Evolutionary conservation across 768 basidiomycete genomes (phyloP), one percentile per base, ranked within the genome.

Genomic region (Auriscalpium vulgare): DNA sequence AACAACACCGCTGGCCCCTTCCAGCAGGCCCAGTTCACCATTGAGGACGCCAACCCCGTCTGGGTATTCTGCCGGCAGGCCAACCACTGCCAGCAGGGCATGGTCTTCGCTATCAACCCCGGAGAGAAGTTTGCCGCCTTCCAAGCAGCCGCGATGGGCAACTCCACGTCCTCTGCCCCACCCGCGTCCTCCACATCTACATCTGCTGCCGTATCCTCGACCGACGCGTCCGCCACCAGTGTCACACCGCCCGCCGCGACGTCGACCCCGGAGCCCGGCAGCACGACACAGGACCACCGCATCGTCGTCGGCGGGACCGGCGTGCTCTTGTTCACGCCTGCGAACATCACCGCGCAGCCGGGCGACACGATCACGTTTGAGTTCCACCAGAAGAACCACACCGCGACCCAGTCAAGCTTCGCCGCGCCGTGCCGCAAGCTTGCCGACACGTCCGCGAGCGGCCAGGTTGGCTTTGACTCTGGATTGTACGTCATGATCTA

Each of bases 21-120:
- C 66, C 77, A 73, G 10, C 66, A 71, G 6, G 80, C 79, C 0
- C 64, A 74, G 51, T 69, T 78, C 48, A 68, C 63, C 3, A 71
- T 84, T 2, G 37, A 58, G 6, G 71, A 77, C 56, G 70, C 64
- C 3, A 68, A 76, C 54, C 80, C 83, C 3, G 68, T 79, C 55
- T 85, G 82, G 82, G 73, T 81, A 9, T 84, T 75, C 68, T 85
- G 83, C 66, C 69, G 74, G 16, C 83, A 85, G 65, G 67, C 68
- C 14, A 68, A 69, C 51, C 84, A 85, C 65, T 85, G 84, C 55
- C 73, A 74, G 44, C 66, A 71, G 50, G 82, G 83, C 14, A 86
- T 85, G 84, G 84, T 85, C 35, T 83, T 84, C 65, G 79, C 82
- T 23, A 69, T 85, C 62, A 87, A 87, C 64, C 78, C 83, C 3